Evolutionary conservation across 805 yeast species (phyloP).

Genomic region (Cyberlindnera xishuangbannaensis): DNA sequence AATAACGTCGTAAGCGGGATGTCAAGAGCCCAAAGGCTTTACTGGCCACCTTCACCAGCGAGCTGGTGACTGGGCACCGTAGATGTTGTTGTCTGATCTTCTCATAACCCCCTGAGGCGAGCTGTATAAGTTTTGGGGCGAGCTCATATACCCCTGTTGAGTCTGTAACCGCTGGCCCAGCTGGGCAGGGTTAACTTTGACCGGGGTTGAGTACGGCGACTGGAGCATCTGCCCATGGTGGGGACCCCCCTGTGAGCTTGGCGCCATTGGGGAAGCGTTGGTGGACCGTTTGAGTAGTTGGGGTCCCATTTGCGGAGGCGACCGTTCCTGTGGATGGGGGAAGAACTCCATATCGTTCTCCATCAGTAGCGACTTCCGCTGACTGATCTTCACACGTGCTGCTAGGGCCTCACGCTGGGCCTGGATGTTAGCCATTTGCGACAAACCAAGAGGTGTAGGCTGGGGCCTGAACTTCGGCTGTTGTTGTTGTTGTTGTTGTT

Average conservation of each 20-base stretch:
- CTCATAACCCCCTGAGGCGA: constrained; percentile 20
- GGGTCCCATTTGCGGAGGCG: too few species aligned
- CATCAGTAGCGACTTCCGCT: constrained; percentile 62
- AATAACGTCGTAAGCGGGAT: too few species aligned
- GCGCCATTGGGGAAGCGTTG: too few species aligned
- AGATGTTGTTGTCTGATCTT: constrained; percentile 20
- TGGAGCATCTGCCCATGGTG: too few species aligned
- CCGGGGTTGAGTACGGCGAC: constrained; percentile 4
- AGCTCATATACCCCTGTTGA: too few species aligned
- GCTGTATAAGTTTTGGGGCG: constrained; percentile 1
- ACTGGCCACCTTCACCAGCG: too few species aligned
- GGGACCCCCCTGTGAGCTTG: too few species aligned
- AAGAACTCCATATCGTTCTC: constrained; percentile 73
- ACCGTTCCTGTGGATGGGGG: constrained; percentile 35
- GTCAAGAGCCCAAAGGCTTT: too few species aligned
- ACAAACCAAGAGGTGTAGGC: constrained; percentile 8
- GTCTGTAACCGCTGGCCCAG: too few species aligned
- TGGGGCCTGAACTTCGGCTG: constrained; percentile 7
- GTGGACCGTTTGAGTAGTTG: too few species aligned
- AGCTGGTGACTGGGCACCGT: too few species aligned
- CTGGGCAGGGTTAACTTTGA: too few species aligned
- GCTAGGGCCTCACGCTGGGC: constrained; percentile 22
- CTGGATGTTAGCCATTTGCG: constrained; percentile 15
- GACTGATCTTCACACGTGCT: constrained; percentile 47
- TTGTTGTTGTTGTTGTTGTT: constrained; percentile 8